These are phyloP conservation scores for Euptelea pleiosperma DNA, from an alignment of 164 flowering plant species.

Conservation along the genomic window DNA sequence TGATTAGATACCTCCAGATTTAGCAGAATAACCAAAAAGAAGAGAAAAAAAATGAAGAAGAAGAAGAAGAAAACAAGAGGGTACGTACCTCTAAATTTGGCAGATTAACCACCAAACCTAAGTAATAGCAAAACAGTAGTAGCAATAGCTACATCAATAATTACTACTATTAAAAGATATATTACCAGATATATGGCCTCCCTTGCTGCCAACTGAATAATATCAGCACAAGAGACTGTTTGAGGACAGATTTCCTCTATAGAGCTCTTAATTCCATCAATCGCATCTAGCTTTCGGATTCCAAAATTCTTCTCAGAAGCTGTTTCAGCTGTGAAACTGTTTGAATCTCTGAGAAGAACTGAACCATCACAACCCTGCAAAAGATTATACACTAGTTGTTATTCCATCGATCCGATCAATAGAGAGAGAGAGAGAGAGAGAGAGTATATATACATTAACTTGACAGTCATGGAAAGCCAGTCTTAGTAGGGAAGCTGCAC, in stretches of 20 bases:
- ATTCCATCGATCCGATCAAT: no score
- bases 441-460: background rate
- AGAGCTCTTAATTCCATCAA: background rate
- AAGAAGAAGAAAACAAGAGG: no score
- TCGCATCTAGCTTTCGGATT: background rate
- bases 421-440: background rate
- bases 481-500: background rate
- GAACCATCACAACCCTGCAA: conserved; percentile 5
- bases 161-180: background rate
- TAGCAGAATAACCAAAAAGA: no score
- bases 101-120: no score
- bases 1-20: no score
- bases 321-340: background rate
- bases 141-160: no score
- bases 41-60: no score
- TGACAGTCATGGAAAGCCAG: conserved; percentile 4
- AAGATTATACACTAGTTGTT: background rate
- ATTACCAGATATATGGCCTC: background rate
- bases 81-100: no score
- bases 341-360: background rate
- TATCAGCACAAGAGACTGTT: conserved; percentile 6
- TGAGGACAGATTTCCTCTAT: background rate
- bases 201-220: conserved; percentile 4
- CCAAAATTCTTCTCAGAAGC: background rate
- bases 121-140: no score